A percentile compares a stretch with the other conserved stretches of the same genome.
Conservation (phyloP, 371 early-diverging fungal genomes). For the Blyttiomyces sp. region DNA sequence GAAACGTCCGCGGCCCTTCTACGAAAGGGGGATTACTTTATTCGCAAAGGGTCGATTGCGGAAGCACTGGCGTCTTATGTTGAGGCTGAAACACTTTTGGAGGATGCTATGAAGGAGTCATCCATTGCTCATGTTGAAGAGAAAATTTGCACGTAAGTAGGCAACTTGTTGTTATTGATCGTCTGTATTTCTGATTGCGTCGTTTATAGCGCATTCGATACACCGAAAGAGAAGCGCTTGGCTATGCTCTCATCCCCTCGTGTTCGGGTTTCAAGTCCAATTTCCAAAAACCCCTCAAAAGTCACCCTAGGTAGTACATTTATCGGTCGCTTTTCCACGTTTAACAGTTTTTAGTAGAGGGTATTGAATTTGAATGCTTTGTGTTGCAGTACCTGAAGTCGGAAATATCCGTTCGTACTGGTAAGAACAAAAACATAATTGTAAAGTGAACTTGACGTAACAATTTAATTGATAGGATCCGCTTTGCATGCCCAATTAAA, state of each 20-base stretch:
- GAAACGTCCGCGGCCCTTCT: slow-evolving; percentile 29
- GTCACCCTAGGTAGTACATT: no score
- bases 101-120: slow-evolving; percentile 41
- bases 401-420: slow-evolving; percentile 21
- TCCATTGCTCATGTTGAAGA: slow-evolving; percentile 52
- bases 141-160: slow-evolving; percentile 30
- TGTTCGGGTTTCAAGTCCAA: not conserved
- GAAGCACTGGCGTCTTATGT: slow-evolving; percentile 45
- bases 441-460: not conserved
- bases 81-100: slow-evolving; percentile 44
- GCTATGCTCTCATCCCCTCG: not conserved
- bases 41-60: slow-evolving; percentile 33
- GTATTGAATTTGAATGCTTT: slow-evolving; percentile 2
- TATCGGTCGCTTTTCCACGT: not conserved
- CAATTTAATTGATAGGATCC: not conserved
- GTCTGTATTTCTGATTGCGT: no score
- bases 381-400: slow-evolving; percentile 19
- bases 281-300: no score
- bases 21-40: slow-evolving; percentile 44
- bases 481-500: slow-evolving; percentile 10
- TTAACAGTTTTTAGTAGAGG: not conserved
- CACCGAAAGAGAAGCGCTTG: no score
- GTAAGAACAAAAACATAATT: slow-evolving; percentile 5
- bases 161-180: slow-evolving; percentile 7
- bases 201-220: no score